Conservation (phyloP, 768 basidiomycete genomes). For the Leccinum boreale region DNA sequence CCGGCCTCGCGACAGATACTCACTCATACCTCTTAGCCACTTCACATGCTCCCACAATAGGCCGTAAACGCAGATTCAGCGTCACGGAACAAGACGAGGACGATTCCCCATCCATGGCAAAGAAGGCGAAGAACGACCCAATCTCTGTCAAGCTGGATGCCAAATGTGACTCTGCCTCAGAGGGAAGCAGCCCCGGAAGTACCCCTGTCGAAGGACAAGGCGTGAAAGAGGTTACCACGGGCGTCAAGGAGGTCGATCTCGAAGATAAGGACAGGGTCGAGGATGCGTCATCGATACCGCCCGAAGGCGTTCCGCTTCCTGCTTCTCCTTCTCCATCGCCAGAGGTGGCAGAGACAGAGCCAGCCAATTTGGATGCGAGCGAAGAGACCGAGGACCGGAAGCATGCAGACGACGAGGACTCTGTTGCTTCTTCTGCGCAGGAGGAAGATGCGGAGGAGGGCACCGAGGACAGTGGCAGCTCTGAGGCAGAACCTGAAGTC, state of each 20-base stretch:
- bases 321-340: constrained; percentile 34
- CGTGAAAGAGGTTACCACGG: constrained; percentile 69
- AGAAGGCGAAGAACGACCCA: constrained; percentile 31
- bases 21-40: constrained; percentile 46
- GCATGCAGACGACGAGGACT: constrained; percentile 14
- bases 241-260: constrained; percentile 67
- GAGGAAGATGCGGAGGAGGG: constrained; percentile 4
- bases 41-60: constrained; percentile 68
- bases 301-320: constrained; percentile 37
- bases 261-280: constrained; percentile 35
- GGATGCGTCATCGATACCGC: constrained; percentile 12
- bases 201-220: constrained; percentile 37
- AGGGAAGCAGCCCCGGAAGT: constrained; percentile 10
- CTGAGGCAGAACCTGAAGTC: constrained; percentile 2
- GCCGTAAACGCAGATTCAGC: constrained; percentile 64
- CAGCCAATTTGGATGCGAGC: not conserved
- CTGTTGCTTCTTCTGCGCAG: constrained; percentile 23
- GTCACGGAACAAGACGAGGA: constrained; percentile 39
- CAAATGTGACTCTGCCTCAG: constrained; percentile 23
- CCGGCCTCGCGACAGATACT: constrained; percentile 1
- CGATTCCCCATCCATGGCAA: constrained; percentile 27
- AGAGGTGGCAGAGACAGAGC: constrained; percentile 6
- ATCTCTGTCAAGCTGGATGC: constrained; percentile 24
- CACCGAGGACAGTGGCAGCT: constrained; percentile 1
- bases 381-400: constrained; percentile 15